Evolutionary conservation across 371 early-diverging fungal genomes (phyloP).

Genomic region (Zopfochytrium polystomum): DNA sequence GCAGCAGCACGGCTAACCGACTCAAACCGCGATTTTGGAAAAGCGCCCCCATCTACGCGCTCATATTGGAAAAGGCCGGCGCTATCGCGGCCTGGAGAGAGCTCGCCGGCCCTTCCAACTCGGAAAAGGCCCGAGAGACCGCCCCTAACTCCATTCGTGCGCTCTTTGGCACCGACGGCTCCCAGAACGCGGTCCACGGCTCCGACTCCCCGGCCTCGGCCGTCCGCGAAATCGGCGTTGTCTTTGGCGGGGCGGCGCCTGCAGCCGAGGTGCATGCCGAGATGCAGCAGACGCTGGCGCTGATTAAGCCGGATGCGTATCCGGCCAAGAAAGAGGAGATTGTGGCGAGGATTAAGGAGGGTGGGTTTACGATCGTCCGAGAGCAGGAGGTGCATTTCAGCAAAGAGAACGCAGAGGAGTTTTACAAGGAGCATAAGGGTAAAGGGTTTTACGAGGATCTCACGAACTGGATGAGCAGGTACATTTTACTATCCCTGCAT

Average conservation of each 20-base stretch:
- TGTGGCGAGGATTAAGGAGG: background rate
- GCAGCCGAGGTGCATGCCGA: background rate
- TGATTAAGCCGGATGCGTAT: too few species aligned
- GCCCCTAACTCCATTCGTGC: too few species aligned
- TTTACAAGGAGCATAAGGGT: constrained; percentile 68
- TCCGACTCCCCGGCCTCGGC: too few species aligned
- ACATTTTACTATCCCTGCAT: constrained; percentile 63
- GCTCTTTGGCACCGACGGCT: too few species aligned
- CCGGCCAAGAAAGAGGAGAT: too few species aligned
- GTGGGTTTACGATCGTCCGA: constrained; percentile 55
- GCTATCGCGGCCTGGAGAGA: too few species aligned
- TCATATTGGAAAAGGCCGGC: constrained; percentile 67
- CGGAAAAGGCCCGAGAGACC: constrained; percentile 60
- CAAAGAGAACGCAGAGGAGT: constrained; percentile 50
- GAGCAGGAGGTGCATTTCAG: constrained; percentile 54
- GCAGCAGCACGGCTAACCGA: background rate
- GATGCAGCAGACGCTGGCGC: too few species aligned
- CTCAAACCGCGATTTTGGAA: background rate
- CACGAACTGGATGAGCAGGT: too few species aligned
- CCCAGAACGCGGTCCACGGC: too few species aligned
- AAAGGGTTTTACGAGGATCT: constrained; percentile 58
- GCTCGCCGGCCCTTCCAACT: constrained; percentile 75
- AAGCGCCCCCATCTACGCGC: constrained; percentile 65
- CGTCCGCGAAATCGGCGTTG: constrained; percentile 64
- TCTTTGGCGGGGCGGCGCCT: constrained; percentile 34